A percentile compares a stretch with the other conserved stretches of the same genome.
These are phyloP conservation scores for Cardiospermum halicacabum DNA, from an alignment of 345 rosid species.

Conservation along the genomic window DNA sequence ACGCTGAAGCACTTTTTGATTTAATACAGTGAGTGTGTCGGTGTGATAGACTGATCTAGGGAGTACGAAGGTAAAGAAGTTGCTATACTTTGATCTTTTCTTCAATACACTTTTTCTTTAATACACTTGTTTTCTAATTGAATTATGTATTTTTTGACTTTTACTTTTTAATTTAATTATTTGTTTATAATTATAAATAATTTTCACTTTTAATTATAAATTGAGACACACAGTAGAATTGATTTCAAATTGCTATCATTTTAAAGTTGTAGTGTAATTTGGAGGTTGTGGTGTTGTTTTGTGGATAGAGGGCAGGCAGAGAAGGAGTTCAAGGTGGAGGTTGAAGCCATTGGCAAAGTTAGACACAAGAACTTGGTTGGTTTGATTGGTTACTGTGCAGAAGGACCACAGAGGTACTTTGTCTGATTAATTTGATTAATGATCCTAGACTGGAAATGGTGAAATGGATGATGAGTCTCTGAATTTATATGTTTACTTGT, in stretches of 20 bases:
- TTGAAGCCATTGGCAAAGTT: conserved; percentile 94
- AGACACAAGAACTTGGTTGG: conserved; percentile 96
- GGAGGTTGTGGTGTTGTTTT: conserved; percentile 4
- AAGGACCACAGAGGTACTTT: conserved; percentile 66
- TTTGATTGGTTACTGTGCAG: conserved; percentile 84
- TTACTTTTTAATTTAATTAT: conserved; percentile 5
- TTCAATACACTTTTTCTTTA: conserved; percentile 10
- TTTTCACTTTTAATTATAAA: neutral
- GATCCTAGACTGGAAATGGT: neutral
- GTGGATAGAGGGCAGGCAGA: conserved; percentile 84
- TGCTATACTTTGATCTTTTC: conserved; percentile 31
- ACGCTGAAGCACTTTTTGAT: neutral
- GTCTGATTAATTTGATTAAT: neutral
- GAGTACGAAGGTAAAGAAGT: conserved; percentile 22
- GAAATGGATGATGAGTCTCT: neutral
- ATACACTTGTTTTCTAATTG: neutral
- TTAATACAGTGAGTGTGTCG: neutral
- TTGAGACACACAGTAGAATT: neutral
- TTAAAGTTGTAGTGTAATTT: neutral
- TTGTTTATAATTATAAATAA: neutral
- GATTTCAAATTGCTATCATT: neutral
- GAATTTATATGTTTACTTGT: conserved; percentile 11
- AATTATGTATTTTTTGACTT: conserved; percentile 15
- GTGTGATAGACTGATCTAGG: conserved; percentile 7
- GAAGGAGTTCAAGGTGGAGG: conserved; percentile 94